Evolutionary conservation across 2,329 filamentous ascomycete genomes (phyloP), one percentile per base, ranked within the genome.

Genomic region (Arthrobotrys sinensis): DNA sequence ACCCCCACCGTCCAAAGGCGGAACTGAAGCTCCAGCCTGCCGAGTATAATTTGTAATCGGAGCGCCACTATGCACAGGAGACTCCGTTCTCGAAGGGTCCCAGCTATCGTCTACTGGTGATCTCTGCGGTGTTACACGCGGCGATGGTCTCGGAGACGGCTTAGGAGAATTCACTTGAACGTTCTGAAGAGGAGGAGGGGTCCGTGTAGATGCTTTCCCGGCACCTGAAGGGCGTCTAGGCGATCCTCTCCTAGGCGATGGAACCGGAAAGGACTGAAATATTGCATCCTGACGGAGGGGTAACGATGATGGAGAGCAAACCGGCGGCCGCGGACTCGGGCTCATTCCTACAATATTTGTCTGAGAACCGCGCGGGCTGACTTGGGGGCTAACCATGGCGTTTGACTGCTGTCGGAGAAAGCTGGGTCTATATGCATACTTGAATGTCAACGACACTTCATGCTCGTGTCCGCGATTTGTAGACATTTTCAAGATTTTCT

Each of bases 211-310:
- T 36, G 38, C 8, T 12, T 46, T 60, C 1, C 60, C 45, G 12
- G 43, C 19, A 8, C 28, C 43, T 7, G 66, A 52, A 10, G 73
- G 63, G 24, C 73, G 38, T 34, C 38, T 67, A 12, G 73, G 73
- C 1, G 73, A 77, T 19, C 32, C 66, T 67, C 72, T 60, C 8
- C 16, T 73, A 10, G 73, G 43, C 4, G 72, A 71, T 3, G 55
- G 67, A n/a, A 21, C 21, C 45, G 73, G 73, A 40, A 77, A 77
- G 2, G 73, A 77, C 43, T 71, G 73, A 28, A 66, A 77, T 14
- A 77, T 77, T 45, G 66, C 73, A 71, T 77, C 73, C 19, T 77
- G 73, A 24, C 60, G 73, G 12, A 77, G 73, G 5, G 73, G 73
- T 6, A 70, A 60, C 12, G 73, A 77, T n/a, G 73, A 46, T 4